These are phyloP conservation scores for Skeletonema potamos DNA, from an alignment of 108 stramenopile genomes.

Conservation along the genomic window DNA sequence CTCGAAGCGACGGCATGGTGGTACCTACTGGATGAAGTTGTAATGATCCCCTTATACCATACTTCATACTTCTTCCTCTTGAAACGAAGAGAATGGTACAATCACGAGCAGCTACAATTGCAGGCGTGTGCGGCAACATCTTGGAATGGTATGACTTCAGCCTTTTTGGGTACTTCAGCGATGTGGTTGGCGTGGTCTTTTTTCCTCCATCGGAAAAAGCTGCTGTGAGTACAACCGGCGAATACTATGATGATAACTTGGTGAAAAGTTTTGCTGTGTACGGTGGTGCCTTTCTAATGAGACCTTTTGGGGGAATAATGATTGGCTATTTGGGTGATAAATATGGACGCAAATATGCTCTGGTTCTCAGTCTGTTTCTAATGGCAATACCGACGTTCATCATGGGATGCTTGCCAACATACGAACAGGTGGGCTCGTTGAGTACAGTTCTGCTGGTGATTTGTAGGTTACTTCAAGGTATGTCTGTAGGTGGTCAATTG, in stretches of 20 bases:
- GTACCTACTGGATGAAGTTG: no score
- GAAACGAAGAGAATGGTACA: not conserved
- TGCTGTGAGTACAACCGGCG: constrained; percentile 9
- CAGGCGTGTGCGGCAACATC: not conserved
- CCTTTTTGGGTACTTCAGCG: constrained; percentile 66
- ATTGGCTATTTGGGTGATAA: constrained; percentile 78
- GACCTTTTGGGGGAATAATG: constrained; percentile 76
- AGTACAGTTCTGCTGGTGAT: constrained; percentile 68
- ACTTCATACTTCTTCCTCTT: no score
- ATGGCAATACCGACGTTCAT: constrained; percentile 85
- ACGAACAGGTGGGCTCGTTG: constrained; percentile 55
- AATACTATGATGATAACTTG: constrained; percentile 35
- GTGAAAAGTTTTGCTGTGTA: constrained; percentile 85
- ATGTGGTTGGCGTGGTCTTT: constrained; percentile 62
- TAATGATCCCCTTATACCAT: no score
- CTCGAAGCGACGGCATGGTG: no score
- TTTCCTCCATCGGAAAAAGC: constrained; percentile 49
- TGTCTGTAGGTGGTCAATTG: constrained; percentile 86
- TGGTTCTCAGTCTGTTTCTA: constrained; percentile 63
- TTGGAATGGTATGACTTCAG: constrained; percentile 72
- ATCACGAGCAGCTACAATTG: not conserved
- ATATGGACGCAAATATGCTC: constrained; percentile 71
- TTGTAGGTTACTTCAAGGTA: constrained; percentile 82
- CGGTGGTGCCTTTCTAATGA: constrained; percentile 81
- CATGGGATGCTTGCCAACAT: constrained; percentile 86